These are phyloP conservation scores for Termitomyces sp. DNA, from an alignment of 768 basidiomycete genomes.

Conservation along the genomic window DNA sequence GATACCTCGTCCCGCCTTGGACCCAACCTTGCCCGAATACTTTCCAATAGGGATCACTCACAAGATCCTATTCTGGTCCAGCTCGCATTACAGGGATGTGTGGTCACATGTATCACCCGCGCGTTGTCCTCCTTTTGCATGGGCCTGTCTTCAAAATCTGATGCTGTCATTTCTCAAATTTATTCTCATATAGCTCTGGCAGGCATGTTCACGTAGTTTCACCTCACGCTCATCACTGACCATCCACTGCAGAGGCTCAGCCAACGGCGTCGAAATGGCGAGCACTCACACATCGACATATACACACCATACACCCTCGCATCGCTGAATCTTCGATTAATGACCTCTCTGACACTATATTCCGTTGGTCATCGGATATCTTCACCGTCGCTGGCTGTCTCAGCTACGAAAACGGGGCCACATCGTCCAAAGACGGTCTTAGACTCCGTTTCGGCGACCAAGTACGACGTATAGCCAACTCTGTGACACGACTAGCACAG, in stretches of 20 bases:
- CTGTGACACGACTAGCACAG: constrained; percentile 56
- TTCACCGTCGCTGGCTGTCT: constrained; percentile 58
- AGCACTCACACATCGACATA: constrained; percentile 62
- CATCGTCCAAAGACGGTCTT: constrained; percentile 26
- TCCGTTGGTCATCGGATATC: constrained; percentile 67
- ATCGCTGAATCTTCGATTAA: constrained; percentile 61
- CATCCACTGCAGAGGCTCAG: constrained; percentile 51
- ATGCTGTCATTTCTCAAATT: constrained; percentile 57
- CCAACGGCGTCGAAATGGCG: constrained; percentile 77
- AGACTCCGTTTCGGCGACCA: constrained; percentile 51
- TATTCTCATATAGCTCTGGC: constrained; percentile 51
- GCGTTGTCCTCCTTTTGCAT: constrained; percentile 69
- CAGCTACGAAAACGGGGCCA: constrained; percentile 28
- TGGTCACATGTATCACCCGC: constrained; percentile 60
- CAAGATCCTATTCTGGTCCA: constrained; percentile 76
- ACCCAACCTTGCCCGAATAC: constrained; percentile 49
- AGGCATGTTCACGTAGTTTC: constrained; percentile 29
- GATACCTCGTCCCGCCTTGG: constrained; percentile 64
- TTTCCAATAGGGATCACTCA: constrained; percentile 60
- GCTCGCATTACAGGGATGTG: constrained; percentile 67
- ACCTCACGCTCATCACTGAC: constrained; percentile 1
- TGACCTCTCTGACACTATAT: constrained; percentile 69
- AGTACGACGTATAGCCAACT: constrained; percentile 58
- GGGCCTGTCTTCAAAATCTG: constrained; percentile 66
- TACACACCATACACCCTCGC: constrained; percentile 62